A percentile compares a stretch with the other conserved stretches of the same genome.
These are phyloP conservation scores for Papiliotrema fonsecae DNA, from an alignment of 1,284 basidiomycete genomes.

Conservation along the genomic window DNA sequence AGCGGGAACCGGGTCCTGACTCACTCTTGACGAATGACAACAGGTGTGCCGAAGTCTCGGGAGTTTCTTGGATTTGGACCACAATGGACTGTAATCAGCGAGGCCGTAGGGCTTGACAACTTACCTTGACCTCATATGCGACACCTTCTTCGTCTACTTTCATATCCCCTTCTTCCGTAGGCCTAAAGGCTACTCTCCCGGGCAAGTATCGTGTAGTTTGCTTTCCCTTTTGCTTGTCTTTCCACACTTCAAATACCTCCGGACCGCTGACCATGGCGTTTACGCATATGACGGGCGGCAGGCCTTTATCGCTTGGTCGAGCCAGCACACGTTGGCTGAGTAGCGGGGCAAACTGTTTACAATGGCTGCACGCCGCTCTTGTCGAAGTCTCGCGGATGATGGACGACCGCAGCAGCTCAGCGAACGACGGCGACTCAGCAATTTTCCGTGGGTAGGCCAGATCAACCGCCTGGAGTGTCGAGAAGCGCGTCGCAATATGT, in stretches of 20 bases:
- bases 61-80: constrained; percentile 71
- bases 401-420: constrained; percentile 68
- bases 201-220: constrained; percentile 33
- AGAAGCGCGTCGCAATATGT: constrained; percentile 63
- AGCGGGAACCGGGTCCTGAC: constrained; percentile 17
- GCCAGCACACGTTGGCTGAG: constrained; percentile 67
- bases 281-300: constrained; percentile 82
- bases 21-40: constrained; percentile 80
- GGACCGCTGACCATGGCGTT: constrained; percentile 78
- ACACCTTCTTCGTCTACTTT: constrained; percentile 55
- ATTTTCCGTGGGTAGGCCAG: constrained; percentile 73
- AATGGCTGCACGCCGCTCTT: constrained; percentile 78
- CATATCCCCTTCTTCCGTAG: constrained; percentile 45
- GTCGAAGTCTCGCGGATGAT: constrained; percentile 75
- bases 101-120: constrained; percentile 26
- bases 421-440: constrained; percentile 50
- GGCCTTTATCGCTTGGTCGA: constrained; percentile 49
- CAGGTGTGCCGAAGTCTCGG: constrained; percentile 71
- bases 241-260: constrained; percentile 73
- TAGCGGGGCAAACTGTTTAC: constrained; percentile 71
- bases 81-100: constrained; percentile 54
- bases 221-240: constrained; percentile 52
- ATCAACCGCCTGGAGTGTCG: constrained; percentile 76
- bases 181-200: constrained; percentile 42
- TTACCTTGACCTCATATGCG: constrained; percentile 66